Evolutionary conservation across 345 rosid genomes (phyloP).

Genomic region (Limnanthes douglasii): DNA sequence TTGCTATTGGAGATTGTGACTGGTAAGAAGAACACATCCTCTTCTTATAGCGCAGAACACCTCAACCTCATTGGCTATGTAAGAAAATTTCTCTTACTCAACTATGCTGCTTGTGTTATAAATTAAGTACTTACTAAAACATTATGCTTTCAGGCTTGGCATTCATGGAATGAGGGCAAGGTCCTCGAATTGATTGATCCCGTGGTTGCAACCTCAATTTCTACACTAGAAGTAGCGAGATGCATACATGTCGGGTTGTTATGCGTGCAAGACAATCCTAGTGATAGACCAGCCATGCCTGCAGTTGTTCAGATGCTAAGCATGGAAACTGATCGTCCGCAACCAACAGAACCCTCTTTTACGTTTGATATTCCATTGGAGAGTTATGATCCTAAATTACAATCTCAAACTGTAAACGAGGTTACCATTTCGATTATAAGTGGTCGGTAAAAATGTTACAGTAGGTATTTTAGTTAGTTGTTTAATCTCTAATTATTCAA

Average conservation of each 20-base stretch:
- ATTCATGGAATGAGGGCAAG: constrained; percentile 24
- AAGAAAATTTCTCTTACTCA: constrained; percentile 9
- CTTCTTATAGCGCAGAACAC: constrained; percentile 12
- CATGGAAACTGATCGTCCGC: constrained; percentile 7
- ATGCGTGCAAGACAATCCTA: constrained; percentile 23
- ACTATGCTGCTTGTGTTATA: constrained; percentile 4
- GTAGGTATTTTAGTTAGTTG: too few relatives aligned
- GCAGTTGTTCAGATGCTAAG: constrained; percentile 15
- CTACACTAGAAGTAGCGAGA: constrained; percentile 5
- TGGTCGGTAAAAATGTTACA: too few relatives aligned
- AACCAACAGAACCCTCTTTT: constrained; percentile 13
- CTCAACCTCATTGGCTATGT: constrained; percentile 36
- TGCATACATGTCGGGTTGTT: constrained; percentile 26
- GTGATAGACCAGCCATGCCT: constrained; percentile 24
- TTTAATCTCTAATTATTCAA: too few relatives aligned
- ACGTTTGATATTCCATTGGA: too few relatives aligned
- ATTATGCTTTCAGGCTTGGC: constrained; percentile 33
- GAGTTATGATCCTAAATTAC: too few relatives aligned
- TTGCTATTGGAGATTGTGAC: constrained; percentile 44
- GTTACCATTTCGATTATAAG: too few relatives aligned
- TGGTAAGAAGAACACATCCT: constrained; percentile 22
- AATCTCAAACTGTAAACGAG: too few relatives aligned
- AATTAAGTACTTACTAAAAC: background rate
- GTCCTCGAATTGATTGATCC: constrained; percentile 22
- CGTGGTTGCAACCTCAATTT: constrained; percentile 3